These are phyloP conservation scores for Ascochyta clinopodiicola DNA, from an alignment of 2,329 filamentous ascomycete genomes.

Conservation along the genomic window DNA sequence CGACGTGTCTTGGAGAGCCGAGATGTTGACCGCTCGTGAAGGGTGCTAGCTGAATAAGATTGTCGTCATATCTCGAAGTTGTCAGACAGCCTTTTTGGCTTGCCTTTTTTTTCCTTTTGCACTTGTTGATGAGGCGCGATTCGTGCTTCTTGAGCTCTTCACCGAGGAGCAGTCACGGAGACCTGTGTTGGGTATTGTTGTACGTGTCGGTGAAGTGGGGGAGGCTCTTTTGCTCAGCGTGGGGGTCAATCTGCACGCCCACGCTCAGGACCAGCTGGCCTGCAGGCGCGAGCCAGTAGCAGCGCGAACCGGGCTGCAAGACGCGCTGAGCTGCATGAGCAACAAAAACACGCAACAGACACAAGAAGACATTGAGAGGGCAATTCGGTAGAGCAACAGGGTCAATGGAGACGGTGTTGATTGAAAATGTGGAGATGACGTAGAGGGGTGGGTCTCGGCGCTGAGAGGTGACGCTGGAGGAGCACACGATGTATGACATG, in stretches of 20 bases:
- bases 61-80: not conserved
- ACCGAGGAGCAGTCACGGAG: not conserved
- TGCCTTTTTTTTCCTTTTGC: too few relatives aligned
- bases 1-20: slow-evolving; percentile 8
- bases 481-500: not conserved
- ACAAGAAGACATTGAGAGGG: slow-evolving; percentile 22
- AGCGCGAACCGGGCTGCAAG: slow-evolving; percentile 1
- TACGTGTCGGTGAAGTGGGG: not conserved
- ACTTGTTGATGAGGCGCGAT: not conserved
- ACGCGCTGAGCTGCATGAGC: slow-evolving; percentile 15
- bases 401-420: not conserved
- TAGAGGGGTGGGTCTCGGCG: slow-evolving; percentile 5
- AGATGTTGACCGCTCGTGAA: not conserved
- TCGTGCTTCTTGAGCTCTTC: not conserved
- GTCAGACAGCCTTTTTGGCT: not conserved
- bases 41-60: not conserved
- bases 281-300: slow-evolving; percentile 27
- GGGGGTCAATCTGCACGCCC: slow-evolving; percentile 15
- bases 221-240: slow-evolving; percentile 3
- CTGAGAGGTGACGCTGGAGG: not conserved
- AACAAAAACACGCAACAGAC: slow-evolving; percentile 16
- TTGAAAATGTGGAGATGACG: slow-evolving; percentile 8
- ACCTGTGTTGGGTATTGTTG: not conserved
- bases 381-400: not conserved
- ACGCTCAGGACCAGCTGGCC: slow-evolving; percentile 15